A percentile compares a stretch with the other conserved stretches of the same genome.
Evolutionary conservation across 2,329 filamentous ascomycete species (phyloP).

Genomic region (Diaporthe eres): DNA sequence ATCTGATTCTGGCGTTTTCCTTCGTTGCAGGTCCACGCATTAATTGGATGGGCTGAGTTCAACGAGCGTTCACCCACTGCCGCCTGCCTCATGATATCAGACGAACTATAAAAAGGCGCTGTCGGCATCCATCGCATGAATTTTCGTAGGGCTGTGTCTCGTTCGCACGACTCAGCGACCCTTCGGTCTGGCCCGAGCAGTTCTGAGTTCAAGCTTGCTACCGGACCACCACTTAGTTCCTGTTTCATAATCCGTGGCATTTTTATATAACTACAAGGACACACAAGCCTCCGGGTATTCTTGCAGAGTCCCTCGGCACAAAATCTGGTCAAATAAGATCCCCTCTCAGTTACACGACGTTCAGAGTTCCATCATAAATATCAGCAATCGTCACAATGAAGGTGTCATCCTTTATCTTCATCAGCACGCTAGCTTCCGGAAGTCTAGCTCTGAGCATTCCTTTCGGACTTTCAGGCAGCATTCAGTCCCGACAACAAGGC

Average conservation of each 20-base stretch:
- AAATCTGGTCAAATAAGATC: background rate
- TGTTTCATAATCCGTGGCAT: constrained; percentile 11
- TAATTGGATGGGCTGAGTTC: background rate
- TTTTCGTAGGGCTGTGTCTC: background rate
- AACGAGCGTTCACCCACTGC: background rate
- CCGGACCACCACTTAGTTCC: background rate
- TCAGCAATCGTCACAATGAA: background rate
- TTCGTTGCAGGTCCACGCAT: too few species aligned
- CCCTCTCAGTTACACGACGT: background rate
- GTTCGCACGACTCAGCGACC: background rate
- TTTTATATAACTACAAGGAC: background rate
- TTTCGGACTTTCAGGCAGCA: background rate
- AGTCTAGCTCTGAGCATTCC: background rate
- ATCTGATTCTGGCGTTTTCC: background rate
- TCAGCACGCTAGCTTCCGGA: background rate
- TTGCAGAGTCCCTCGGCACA: too few species aligned
- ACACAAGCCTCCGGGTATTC: rapidly evolving
- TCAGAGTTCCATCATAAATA: too few species aligned
- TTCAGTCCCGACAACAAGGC: background rate
- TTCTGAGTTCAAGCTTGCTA: background rate
- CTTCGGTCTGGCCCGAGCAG: background rate
- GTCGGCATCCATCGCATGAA: background rate
- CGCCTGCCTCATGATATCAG: background rate
- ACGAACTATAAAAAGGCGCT: constrained; percentile 7
- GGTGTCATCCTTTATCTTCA: background rate